phyloP scores from a whole-genome alignment of 352 stramenopile species.

The Globisporangium uncinulatum region DNA sequence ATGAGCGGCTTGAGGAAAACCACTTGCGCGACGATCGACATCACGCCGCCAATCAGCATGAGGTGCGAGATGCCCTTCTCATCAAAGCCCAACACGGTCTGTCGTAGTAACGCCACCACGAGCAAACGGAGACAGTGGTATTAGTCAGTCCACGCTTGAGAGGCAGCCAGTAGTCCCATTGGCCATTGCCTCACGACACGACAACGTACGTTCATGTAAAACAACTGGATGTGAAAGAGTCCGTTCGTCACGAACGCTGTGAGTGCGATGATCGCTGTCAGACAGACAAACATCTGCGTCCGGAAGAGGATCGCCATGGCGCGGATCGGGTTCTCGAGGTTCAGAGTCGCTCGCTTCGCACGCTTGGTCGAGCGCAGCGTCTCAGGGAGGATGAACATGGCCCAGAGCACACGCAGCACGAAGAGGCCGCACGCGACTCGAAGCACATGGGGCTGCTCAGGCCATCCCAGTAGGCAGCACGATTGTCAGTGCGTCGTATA shows the following conservation, averaged over 20 bases:
- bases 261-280: constrained; percentile 62
- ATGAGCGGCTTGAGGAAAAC: constrained; percentile 64
- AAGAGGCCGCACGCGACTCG: constrained; percentile 39
- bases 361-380: constrained; percentile 39
- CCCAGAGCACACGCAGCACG: constrained; percentile 46
- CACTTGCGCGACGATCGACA: constrained; percentile 50
- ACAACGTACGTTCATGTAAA: constrained; percentile 59
- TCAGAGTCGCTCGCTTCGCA: constrained; percentile 19
- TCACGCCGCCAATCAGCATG: constrained; percentile 51
- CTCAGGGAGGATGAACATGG: constrained; percentile 48
- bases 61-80: constrained; percentile 55
- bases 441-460: constrained; percentile 40
- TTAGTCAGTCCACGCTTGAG: too few relatives aligned
- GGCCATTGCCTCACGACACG: too few relatives aligned
- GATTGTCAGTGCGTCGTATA: background rate
- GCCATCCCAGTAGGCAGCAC: too few relatives aligned
- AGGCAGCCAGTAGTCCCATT: too few relatives aligned
- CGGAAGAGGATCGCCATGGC: constrained; percentile 67
- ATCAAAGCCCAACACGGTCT: constrained; percentile 64
- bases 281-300: constrained; percentile 48
- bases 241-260: constrained; percentile 60
- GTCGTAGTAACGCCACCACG: background rate
- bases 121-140: too few relatives aligned
- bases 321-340: constrained; percentile 50
- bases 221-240: constrained; percentile 56